These are phyloP conservation scores for Lepidium africanum DNA, from an alignment of 345 rosid genomes.

Conservation along the genomic window DNA sequence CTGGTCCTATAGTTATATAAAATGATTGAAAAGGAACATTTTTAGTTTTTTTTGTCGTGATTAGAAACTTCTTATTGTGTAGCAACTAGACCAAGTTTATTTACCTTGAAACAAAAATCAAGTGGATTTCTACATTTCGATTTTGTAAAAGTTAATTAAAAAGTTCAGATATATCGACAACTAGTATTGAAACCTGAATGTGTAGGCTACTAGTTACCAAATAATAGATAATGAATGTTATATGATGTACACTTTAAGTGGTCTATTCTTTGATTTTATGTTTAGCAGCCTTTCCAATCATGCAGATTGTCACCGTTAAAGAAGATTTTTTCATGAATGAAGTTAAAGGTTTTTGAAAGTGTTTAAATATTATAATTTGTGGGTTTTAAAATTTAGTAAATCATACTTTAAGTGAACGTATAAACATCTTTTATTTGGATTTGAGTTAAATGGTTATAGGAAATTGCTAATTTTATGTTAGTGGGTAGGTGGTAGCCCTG, in stretches of 20 bases:
- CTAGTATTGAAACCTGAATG: not conserved
- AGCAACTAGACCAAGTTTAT: not conserved
- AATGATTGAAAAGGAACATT: not conserved
- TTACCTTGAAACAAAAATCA: too few species aligned
- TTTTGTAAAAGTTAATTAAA: not conserved
- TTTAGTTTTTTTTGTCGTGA: not conserved
- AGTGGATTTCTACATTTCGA: not conserved
- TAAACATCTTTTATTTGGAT: too few species aligned
- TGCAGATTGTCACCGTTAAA: not conserved
- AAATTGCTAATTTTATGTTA: too few species aligned
- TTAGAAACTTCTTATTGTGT: not conserved
- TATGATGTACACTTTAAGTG: not conserved
- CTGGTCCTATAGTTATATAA: not conserved
- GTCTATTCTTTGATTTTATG: not conserved
- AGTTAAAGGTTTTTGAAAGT: not conserved
- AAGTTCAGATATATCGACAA: not conserved
- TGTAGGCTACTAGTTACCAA: not conserved
- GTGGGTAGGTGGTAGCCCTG: too few species aligned
- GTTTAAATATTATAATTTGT: not conserved
- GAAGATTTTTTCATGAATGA: not conserved
- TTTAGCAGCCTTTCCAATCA: not conserved
- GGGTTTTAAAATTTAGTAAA: not conserved
- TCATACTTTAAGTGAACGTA: not conserved
- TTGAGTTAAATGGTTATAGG: too few species aligned
- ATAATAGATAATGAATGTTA: not conserved